These are phyloP conservation scores for Salix purpurea DNA, from an alignment of 345 rosid species.

Conservation along the genomic window DNA sequence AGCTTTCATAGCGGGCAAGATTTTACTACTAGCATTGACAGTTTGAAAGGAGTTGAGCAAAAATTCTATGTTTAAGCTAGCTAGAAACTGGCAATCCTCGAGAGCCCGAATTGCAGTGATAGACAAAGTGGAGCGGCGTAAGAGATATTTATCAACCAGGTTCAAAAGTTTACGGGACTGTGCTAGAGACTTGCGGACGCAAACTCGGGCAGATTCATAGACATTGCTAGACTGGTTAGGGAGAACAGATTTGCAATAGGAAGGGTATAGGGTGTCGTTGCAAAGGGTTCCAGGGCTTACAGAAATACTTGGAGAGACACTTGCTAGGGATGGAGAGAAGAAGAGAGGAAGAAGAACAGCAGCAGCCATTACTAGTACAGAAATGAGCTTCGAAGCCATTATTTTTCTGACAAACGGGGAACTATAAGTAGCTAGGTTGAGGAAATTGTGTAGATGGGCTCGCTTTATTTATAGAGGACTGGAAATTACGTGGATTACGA, in stretches of 20 bases:
- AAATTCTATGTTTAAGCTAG: conserved; percentile 52
- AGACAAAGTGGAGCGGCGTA: conserved; percentile 36
- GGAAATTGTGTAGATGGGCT: conserved; percentile 2
- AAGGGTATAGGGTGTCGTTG: conserved; percentile 58
- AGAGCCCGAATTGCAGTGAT: conserved; percentile 52
- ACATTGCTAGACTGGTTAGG: conserved; percentile 43
- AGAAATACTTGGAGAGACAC: conserved; percentile 16
- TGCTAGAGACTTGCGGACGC: conserved; percentile 54
- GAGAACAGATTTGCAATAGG: conserved; percentile 58
- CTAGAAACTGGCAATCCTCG: conserved; percentile 63
- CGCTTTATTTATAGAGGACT: conserved; percentile 18
- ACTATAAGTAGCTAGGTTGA: neutral
- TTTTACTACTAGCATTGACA: conserved; percentile 33
- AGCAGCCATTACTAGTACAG: neutral
- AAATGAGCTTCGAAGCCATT: conserved; percentile 28
- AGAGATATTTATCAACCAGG: conserved; percentile 49
- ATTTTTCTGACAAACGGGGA: neutral
- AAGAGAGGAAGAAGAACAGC: conserved; percentile 24
- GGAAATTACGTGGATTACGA: too few species aligned
- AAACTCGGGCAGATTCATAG: conserved; percentile 50
- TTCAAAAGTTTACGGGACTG: conserved; percentile 54
- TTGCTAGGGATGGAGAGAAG: conserved; percentile 22
- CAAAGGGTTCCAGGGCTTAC: conserved; percentile 40
- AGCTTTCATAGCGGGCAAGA: conserved; percentile 38
- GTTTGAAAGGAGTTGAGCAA: conserved; percentile 42